A percentile compares a stretch with the other conserved stretches of the same genome.
These are phyloP conservation scores for Macrolepiota albuminosa DNA, from an alignment of 768 basidiomycete species.

Conservation along the genomic window DNA sequence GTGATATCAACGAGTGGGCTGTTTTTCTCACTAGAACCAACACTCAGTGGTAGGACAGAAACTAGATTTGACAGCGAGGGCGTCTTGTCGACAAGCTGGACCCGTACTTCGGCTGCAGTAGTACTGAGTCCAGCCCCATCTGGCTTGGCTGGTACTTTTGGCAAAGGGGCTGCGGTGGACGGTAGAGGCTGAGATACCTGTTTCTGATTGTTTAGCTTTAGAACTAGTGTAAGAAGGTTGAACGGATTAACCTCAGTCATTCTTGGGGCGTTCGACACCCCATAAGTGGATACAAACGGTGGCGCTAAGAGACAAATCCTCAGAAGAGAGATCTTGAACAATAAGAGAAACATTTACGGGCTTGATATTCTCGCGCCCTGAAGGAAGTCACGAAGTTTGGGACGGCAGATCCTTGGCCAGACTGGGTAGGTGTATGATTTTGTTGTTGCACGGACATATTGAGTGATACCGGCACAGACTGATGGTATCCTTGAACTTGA, in stretches of 20 bases:
- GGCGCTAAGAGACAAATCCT: neutral
- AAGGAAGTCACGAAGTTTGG: constrained; percentile 6
- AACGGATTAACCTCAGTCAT: neutral
- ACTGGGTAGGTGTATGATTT: neutral
- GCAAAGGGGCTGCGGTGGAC: neutral
- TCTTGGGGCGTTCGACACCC: neutral
- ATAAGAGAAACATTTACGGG: neutral
- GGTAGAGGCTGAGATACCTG: neutral
- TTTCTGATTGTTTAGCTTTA: neutral
- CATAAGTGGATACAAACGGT: constrained; percentile 1
- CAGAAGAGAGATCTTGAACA: neutral
- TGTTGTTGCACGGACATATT: neutral
- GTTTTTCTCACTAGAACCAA: neutral
- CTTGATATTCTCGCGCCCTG: neutral
- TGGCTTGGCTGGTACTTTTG: neutral
- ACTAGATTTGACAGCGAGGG: neutral
- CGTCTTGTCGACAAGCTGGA: neutral
- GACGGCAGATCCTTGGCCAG: neutral
- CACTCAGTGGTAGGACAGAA: neutral
- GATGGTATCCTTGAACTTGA: neutral
- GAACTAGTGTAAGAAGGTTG: neutral
- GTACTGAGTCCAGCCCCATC: neutral
- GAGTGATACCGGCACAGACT: neutral
- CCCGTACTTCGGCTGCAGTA: constrained; percentile 1
- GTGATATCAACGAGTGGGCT: neutral